Conservation (phyloP, 768 basidiomycete species). For the Calocera cornea region DNA sequence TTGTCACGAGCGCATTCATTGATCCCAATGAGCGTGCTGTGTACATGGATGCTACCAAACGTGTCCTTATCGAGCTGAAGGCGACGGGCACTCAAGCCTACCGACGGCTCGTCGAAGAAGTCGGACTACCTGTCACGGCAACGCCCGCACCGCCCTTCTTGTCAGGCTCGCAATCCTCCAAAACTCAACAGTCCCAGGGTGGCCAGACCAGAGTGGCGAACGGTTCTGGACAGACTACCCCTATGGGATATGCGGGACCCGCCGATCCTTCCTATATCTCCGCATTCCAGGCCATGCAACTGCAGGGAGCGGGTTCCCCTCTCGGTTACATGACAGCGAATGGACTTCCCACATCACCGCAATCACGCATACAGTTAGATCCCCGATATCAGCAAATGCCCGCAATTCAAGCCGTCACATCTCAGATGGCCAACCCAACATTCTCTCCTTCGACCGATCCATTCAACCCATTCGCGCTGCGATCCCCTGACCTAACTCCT, state of each 20-base stretch:
- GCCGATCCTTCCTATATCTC: constrained; percentile 4
- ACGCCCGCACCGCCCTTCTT: constrained; percentile 14
- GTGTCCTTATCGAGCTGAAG: constrained; percentile 79
- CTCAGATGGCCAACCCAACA: constrained; percentile 12
- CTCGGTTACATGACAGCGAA: constrained; percentile 1
- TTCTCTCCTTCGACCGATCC: constrained; percentile 42
- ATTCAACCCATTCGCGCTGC: constrained; percentile 41
- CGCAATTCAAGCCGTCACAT: constrained; percentile 1
- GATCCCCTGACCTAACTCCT: neutral
- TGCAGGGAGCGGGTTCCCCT: neutral
- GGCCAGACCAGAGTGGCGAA: neutral
- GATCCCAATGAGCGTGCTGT: constrained; percentile 51
- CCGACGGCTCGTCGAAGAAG: constrained; percentile 84
- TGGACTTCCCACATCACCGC: neutral
- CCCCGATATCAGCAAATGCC: constrained; percentile 6
- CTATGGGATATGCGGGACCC: neutral
- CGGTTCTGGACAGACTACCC: neutral
- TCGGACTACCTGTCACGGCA: constrained; percentile 58
- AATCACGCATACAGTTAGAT: constrained; percentile 2
- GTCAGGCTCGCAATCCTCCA: neutral
- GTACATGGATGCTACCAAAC: constrained; percentile 76
- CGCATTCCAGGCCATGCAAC: constrained; percentile 1
- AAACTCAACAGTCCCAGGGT: neutral
- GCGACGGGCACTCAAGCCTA: constrained; percentile 92
- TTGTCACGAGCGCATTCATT: constrained; percentile 75